Evolutionary conservation across 176 grass and related monocot genomes (phyloP).

Genomic region (Bonia amplexicaulis): DNA sequence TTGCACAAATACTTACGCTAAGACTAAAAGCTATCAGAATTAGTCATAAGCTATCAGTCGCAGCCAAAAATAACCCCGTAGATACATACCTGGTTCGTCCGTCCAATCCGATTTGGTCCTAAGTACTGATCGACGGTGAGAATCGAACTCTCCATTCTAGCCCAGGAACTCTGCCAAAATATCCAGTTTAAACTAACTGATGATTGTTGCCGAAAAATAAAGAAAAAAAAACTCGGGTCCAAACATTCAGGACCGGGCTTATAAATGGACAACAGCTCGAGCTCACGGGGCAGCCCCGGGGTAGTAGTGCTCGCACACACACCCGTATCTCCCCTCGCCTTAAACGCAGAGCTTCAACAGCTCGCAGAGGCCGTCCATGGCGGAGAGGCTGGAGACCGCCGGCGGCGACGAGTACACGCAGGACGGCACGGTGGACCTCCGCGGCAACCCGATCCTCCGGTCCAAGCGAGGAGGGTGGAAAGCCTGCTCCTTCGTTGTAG

Average conservation of each 20-base stretch:
- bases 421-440: slow-evolving; percentile 86
- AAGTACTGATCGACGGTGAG: too few relatives aligned
- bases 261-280: neutral
- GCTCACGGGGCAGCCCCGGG: neutral
- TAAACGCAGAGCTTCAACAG: neutral
- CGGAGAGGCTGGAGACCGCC: slow-evolving; percentile 28
- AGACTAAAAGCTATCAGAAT: too few relatives aligned
- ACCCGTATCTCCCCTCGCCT: neutral
- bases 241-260: neutral
- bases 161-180: too few relatives aligned
- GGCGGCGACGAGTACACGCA: slow-evolving; percentile 56
- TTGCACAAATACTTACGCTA: rapidly evolving
- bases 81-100: too few relatives aligned
- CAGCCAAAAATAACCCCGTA: too few relatives aligned
- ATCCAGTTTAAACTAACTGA: too few relatives aligned
- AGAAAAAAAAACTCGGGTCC: neutral
- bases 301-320: neutral
- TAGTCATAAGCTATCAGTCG: too few relatives aligned
- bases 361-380: slow-evolving; percentile 45
- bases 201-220: too few relatives aligned
- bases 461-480: slow-evolving; percentile 78
- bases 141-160: too few relatives aligned
- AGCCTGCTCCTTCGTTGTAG: slow-evolving; percentile 82
- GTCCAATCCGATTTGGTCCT: too few relatives aligned
- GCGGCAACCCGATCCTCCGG: slow-evolving; percentile 72